phyloP scores from a whole-genome alignment of 306 rosid species.

The Dicorynia guianensis region DNA sequence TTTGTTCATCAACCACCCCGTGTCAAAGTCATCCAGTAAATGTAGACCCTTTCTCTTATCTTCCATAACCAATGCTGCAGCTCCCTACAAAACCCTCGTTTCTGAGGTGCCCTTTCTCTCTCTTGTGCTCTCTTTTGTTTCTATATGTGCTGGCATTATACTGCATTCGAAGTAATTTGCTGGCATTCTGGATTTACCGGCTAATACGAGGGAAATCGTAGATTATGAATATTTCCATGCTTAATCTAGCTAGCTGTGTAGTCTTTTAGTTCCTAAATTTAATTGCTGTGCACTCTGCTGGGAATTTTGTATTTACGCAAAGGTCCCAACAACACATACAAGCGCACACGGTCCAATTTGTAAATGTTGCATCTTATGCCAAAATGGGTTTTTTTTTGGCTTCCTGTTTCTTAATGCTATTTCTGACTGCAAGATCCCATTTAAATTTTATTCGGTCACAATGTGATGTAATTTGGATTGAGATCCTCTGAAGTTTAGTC shows the following conservation, averaged over 20 bases:
- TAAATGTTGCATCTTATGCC: constrained; percentile 17
- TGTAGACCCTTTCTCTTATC: constrained; percentile 59
- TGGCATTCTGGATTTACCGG: constrained; percentile 27
- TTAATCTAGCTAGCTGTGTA: constrained; percentile 8
- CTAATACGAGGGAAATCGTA: constrained; percentile 21
- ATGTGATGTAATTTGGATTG: neutral
- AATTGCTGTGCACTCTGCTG: neutral
- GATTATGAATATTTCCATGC: constrained; percentile 1
- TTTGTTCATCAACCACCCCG: constrained; percentile 39
- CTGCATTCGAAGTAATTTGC: constrained; percentile 7
- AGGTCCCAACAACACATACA: neutral
- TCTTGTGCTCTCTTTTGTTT: neutral
- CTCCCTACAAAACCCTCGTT: constrained; percentile 74
- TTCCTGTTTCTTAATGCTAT: neutral
- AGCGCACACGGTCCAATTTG: neutral
- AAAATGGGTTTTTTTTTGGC: neutral
- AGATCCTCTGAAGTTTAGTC: neutral
- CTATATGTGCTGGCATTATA: constrained; percentile 3
- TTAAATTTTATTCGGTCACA: neutral
- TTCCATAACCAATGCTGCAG: constrained; percentile 54
- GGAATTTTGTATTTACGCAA: neutral
- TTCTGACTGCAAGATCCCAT: constrained; percentile 1
- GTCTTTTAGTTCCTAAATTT: neutral
- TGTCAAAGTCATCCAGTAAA: constrained; percentile 44
- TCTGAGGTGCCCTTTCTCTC: constrained; percentile 63